Base-by-base conservation (phyloP, 2,329 filamentous ascomycete species). In the Penicillium capsulatum region DNA sequence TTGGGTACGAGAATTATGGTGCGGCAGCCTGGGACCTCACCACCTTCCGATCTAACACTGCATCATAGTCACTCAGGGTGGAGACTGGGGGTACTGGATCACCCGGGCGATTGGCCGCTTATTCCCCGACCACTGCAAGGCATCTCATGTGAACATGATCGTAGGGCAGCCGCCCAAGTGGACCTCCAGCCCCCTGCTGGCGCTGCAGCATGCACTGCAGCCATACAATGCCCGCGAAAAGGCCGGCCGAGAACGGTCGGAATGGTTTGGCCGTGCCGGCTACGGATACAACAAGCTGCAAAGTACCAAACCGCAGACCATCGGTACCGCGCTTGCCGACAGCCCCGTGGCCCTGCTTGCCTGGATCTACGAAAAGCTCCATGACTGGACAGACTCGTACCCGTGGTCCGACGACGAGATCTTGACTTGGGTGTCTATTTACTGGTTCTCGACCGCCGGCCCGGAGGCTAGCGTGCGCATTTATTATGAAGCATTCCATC, bases 331-430 rank as follows among this genome's bases (percentile, higher is more conserved):
- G 0, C 70, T 91, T 3, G 71, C 76, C 1, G 84, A 90, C 58
- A 81, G 76, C 3, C 86, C 86, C 0, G 76, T 86, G 0, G 83
- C 76, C 0, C 66, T 88, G 3, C 68, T 91, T 0, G 77, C 83
- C 0, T 92, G 86, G 86, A 80, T 91, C 27, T 85, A 85, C 48
- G 86, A 91, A 64, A 91, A 92, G 58, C 66, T 92, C 15, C 78
- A 83, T 48, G 82, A 86, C 54, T 91, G 86, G 86, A 81, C 81
- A 0, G 85, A 91, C 53, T 56, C 54, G 1, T 88, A 88, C 55
- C 68, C 76, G 0, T 90, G 84, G 84, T 83, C 79, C 0, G 81
- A 87, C 40, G 83, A 89, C 35, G 84, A 90, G 64, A 74, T 90
- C 6, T 64, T 86, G 11, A 86, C 80, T 0, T 91, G 84, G 86